Percentiles rank a stretch among this genome's conserved stretches.
Conservation (phyloP, 2,329 filamentous ascomycete species). For the Diaporthe australafricana region DNA sequence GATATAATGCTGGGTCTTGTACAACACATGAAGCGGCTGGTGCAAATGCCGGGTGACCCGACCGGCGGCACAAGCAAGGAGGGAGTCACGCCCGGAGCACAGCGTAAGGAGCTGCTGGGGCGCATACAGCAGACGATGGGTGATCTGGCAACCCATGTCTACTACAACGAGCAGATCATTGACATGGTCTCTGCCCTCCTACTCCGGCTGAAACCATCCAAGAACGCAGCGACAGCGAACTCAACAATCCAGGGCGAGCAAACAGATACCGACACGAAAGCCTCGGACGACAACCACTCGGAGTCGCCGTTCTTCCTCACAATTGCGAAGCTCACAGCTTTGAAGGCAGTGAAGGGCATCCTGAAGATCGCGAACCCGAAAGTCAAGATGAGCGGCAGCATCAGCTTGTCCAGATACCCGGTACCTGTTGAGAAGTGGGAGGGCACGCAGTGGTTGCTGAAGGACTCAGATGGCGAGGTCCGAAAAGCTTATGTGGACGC, state of each 20-base stretch:
- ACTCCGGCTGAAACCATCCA: conserved; percentile 77
- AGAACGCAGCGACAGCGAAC: conserved; percentile 53
- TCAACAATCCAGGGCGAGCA: conserved; percentile 60
- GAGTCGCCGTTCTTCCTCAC: conserved; percentile 67
- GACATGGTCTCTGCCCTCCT: conserved; percentile 92
- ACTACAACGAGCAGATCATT: conserved; percentile 95
- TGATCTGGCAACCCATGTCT: conserved; percentile 92
- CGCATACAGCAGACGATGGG: conserved; percentile 86
- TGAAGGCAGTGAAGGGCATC: conserved; percentile 85
- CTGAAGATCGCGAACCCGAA: conserved; percentile 82
- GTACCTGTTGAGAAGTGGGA: conserved; percentile 91
- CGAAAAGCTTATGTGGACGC: conserved; percentile 88
- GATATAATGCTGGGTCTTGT: conserved; percentile 89
- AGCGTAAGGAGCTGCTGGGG: conserved; percentile 74
- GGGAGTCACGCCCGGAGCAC: conserved; percentile 50
- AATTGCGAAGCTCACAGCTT: conserved; percentile 71
- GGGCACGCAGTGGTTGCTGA: conserved; percentile 92
- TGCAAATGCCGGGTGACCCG: conserved; percentile 69
- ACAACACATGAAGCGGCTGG: conserved; percentile 81
- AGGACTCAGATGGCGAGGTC: conserved; percentile 81
- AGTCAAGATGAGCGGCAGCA: conserved; percentile 67
- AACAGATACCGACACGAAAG: conserved; percentile 55
- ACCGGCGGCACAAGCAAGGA: conserved; percentile 46
- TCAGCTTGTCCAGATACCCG: conserved; percentile 76
- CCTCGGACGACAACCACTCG: conserved; percentile 54